phyloP scores from a whole-genome alignment of 306 rosid genomes.

The Luffa aegyptiaca region DNA sequence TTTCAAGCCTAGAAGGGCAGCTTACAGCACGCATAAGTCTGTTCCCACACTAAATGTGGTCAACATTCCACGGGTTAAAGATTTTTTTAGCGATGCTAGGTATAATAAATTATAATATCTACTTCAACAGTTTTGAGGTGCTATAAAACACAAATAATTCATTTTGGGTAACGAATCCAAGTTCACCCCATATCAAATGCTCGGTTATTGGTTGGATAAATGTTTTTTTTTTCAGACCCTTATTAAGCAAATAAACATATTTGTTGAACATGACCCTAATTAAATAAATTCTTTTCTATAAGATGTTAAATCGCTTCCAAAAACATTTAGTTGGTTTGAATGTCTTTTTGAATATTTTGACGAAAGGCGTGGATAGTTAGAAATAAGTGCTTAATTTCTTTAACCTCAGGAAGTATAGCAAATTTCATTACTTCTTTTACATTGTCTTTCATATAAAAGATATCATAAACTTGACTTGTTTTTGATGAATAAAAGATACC shows the following conservation, averaged over 20 bases:
- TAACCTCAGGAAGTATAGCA: too few relatives aligned
- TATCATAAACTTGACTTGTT: too few relatives aligned
- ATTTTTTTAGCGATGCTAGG: background rate
- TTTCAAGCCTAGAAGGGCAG: background rate
- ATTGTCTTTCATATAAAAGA: too few relatives aligned
- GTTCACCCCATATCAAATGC: background rate
- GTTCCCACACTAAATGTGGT: background rate
- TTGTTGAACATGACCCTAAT: background rate
- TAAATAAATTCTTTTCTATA: background rate
- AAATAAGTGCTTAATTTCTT: too few relatives aligned
- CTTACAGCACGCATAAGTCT: background rate
- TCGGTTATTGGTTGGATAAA: background rate
- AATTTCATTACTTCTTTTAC: too few relatives aligned
- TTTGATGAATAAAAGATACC: too few relatives aligned
- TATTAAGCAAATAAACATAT: background rate
- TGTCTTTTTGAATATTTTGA: background rate
- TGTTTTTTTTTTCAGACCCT: background rate
- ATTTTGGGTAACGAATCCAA: background rate
- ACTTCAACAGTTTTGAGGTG: background rate
- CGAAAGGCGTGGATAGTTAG: too few relatives aligned
- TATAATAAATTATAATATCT: background rate
- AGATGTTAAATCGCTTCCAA: background rate
- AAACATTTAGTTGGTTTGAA: background rate
- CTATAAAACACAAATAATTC: background rate
- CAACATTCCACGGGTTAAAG: background rate